phyloP scores from a whole-genome alignment of 225 moss, liverwort and hornwort genomes.

The Lunularia cruciata region DNA sequence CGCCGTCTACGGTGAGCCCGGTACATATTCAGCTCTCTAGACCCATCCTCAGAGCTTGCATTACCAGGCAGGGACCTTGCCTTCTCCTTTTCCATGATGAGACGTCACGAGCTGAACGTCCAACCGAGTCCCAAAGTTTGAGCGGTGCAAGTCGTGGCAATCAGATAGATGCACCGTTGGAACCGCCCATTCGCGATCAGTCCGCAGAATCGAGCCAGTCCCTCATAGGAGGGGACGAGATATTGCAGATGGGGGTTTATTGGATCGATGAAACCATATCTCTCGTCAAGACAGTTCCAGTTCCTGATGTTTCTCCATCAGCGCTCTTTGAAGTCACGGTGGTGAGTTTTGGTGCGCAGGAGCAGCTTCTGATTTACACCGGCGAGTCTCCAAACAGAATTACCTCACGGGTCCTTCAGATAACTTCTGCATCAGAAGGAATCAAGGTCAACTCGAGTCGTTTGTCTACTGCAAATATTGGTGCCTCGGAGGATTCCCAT shows the following conservation, averaged over 20 bases:
- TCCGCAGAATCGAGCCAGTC: no score
- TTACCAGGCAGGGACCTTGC: conserved; percentile 18
- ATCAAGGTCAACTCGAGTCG: neutral
- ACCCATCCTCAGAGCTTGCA: neutral
- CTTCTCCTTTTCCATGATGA: conserved; percentile 1
- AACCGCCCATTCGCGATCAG: no score
- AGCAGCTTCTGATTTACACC: neutral
- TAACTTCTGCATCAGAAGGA: conserved; percentile 8
- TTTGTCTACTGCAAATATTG: neutral
- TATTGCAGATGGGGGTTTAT: neutral
- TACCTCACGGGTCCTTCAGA: neutral
- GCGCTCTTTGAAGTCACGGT: neutral
- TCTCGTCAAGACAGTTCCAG: neutral
- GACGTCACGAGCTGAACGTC: neutral
- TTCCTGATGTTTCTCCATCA: neutral
- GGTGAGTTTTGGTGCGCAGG: neutral
- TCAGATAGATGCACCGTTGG: no score
- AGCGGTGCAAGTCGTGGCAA: no score
- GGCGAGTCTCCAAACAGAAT: neutral
- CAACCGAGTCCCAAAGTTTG: no score
- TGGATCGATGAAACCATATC: conserved; percentile 15
- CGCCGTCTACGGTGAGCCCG: conserved; percentile 38
- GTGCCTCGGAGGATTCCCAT: neutral
- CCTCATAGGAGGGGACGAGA: no score
- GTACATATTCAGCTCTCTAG: neutral